A percentile compares a stretch with the other conserved stretches of the same genome.
phyloP scores from a whole-genome alignment of 768 basidiomycete genomes.

The Pleurotus cornucopiae region DNA sequence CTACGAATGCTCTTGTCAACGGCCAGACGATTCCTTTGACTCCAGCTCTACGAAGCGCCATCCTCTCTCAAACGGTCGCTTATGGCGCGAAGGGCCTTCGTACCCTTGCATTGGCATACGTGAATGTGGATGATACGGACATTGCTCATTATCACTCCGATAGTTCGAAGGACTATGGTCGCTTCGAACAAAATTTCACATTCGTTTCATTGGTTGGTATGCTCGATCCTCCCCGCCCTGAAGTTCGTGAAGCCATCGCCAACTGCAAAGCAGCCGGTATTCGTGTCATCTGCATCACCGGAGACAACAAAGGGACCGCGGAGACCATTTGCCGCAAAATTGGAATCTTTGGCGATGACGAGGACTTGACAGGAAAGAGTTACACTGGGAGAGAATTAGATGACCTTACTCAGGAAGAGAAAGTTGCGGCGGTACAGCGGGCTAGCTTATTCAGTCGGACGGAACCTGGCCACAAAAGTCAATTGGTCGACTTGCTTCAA shows the following conservation, averaged over 20 bases:
- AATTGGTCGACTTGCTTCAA: conserved; percentile 92
- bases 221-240: conserved; percentile 96
- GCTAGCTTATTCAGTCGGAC: conserved; percentile 92
- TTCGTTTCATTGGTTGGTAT: conserved; percentile 97
- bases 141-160: conserved; percentile 79
- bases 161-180: conserved; percentile 74
- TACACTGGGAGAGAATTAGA: conserved; percentile 94
- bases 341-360: conserved; percentile 83
- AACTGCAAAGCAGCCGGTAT: conserved; percentile 93
- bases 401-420: conserved; percentile 72
- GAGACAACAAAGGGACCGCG: conserved; percentile 96
- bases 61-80: conserved; percentile 61
- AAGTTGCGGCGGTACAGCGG: conserved; percentile 79
- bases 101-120: conserved; percentile 88
- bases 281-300: conserved; percentile 94
- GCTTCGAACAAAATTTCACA: conserved; percentile 87
- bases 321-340: conserved; percentile 97
- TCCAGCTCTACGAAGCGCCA: conserved; percentile 45
- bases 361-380: conserved; percentile 91
- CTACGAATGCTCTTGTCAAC: conserved; percentile 67
- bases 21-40: conserved; percentile 66
- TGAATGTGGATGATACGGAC: conserved; percentile 72
- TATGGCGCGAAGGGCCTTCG: conserved; percentile 85
- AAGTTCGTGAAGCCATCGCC: conserved; percentile 81
- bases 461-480: conserved; percentile 91